Evolutionary conservation across 495 filamentous ascomycete genomes (phyloP).

Genomic region (Hyaloscypha bicolor): DNA sequence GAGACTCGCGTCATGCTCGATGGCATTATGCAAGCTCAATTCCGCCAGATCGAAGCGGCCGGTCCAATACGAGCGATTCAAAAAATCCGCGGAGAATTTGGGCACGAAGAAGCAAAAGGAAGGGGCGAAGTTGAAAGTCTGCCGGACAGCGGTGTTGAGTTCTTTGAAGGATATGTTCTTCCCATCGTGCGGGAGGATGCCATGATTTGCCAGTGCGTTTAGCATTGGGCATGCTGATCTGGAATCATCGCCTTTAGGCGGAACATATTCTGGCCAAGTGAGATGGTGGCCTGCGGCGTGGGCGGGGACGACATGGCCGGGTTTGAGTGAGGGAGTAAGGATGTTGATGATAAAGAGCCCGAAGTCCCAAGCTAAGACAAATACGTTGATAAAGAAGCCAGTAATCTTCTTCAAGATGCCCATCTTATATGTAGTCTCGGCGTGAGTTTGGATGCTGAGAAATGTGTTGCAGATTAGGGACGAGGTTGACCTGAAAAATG

Average conservation of each 20-base stretch:
- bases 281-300: slow-evolving; percentile 20
- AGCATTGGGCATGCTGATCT: slow-evolving; percentile 33
- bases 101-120: slow-evolving; percentile 31
- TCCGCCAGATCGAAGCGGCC: slow-evolving; percentile 39
- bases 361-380: slow-evolving; percentile 21
- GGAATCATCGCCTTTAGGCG: slow-evolving; percentile 19
- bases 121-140: slow-evolving; percentile 33
- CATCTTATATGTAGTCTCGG: slow-evolving; percentile 2
- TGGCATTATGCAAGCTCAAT: slow-evolving; percentile 38
- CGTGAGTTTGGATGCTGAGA: neutral
- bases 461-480: too few species aligned
- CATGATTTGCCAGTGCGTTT: slow-evolving; percentile 36
- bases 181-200: slow-evolving; percentile 39
- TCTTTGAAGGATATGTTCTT: slow-evolving; percentile 38
- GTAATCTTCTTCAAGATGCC: slow-evolving; percentile 16
- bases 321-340: slow-evolving; percentile 13
- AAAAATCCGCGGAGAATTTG: slow-evolving; percentile 32
- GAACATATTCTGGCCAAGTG: slow-evolving; percentile 20
- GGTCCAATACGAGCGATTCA: slow-evolving; percentile 30
- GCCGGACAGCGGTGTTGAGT: slow-evolving; percentile 37
- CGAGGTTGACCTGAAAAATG: too few species aligned
- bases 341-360: slow-evolving; percentile 16
- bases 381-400: slow-evolving; percentile 13
- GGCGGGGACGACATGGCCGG: slow-evolving; percentile 18
- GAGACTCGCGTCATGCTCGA: slow-evolving; percentile 44